Evolutionary conservation across 257 asterid genomes (phyloP).

Genomic region (Scutellaria baicalensis): DNA sequence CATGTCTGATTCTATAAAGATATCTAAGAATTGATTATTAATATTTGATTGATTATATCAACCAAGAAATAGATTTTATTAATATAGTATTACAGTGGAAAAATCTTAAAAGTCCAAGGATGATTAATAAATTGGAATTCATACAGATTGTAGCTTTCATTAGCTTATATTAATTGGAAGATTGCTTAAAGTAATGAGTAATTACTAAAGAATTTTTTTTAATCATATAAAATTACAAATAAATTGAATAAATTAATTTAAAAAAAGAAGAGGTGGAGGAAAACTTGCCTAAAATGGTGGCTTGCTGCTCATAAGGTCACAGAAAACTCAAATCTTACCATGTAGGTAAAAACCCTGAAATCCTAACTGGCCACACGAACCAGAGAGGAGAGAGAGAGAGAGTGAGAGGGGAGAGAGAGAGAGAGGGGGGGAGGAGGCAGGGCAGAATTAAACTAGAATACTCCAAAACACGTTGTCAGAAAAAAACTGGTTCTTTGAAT

Average conservation of each 20-base stretch:
- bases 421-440: background rate
- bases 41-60: background rate
- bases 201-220: background rate
- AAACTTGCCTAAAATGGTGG: constrained; percentile 49
- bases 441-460: constrained; percentile 14
- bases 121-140: too few relatives aligned
- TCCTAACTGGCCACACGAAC: constrained; percentile 26
- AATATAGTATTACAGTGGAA: background rate
- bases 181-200: background rate
- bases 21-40: background rate
- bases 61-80: background rate
- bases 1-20: background rate
- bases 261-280: constrained; percentile 19
- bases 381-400: constrained; percentile 8
- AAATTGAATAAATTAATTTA: background rate
- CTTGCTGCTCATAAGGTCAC: constrained; percentile 22
- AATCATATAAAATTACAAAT: background rate
- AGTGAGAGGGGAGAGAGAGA: background rate
- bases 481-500: constrained; percentile 29
- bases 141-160: too few relatives aligned
- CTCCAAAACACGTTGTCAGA: constrained; percentile 30
- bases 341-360: constrained; percentile 27
- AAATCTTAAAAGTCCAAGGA: background rate
- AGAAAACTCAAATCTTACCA: constrained; percentile 25
- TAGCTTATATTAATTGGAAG: background rate